Evolutionary conservation across 345 rosid species (phyloP).

Genomic region (Citrus medica): DNA sequence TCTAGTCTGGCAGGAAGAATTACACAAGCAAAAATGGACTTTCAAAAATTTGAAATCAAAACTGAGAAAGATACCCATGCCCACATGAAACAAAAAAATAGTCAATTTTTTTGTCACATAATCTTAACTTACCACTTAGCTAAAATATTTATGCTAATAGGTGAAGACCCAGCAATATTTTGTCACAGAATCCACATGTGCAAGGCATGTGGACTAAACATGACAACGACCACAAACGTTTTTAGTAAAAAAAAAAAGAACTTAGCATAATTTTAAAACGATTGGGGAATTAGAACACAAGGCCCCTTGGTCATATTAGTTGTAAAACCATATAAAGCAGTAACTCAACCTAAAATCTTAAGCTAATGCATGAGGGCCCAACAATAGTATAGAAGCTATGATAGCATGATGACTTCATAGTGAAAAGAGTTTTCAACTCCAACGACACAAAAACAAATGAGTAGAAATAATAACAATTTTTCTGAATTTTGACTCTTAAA

Average conservation of each 20-base stretch:
- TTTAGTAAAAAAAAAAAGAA: no score
- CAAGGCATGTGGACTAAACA: neutral
- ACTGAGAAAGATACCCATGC: neutral
- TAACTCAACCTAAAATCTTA: neutral
- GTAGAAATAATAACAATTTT: neutral
- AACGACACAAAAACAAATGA: neutral
- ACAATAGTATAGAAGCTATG: neutral
- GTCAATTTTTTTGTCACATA: neutral
- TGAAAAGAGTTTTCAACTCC: neutral
- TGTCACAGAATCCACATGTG: neutral
- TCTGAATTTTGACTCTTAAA: neutral
- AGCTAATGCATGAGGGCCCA: neutral
- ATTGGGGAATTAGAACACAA: neutral
- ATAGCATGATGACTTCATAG: neutral
- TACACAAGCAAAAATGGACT: neutral
- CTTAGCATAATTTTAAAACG: neutral
- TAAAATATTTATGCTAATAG: neutral
- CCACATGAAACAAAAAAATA: neutral
- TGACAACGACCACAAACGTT: neutral
- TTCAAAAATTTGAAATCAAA: neutral
- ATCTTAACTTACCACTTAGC: neutral
- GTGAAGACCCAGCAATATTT: neutral
- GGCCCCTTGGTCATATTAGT: neutral
- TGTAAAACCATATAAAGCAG: neutral
- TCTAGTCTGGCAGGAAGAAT: slow-evolving; percentile 58